Percentiles rank a stretch among this genome's conserved stretches.
Conservation (phyloP, 371 early-diverging fungal species). For the Apophysomyces sp. region DNA sequence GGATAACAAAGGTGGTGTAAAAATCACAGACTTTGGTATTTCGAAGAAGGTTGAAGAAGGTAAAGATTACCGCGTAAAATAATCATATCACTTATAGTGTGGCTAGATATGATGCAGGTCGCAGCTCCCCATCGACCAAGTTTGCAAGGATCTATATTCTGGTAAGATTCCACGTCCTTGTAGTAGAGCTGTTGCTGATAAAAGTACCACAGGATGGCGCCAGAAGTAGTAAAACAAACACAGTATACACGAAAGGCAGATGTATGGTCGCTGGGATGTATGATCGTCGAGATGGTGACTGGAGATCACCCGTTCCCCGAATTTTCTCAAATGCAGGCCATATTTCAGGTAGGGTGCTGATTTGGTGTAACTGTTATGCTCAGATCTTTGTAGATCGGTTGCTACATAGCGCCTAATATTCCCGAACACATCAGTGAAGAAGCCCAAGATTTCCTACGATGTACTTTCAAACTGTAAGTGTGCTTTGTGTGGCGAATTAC, state of each 20-base stretch:
- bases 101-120: slow-evolving; percentile 26
- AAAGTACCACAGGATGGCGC: slow-evolving; percentile 75
- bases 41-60: slow-evolving; percentile 91
- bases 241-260: slow-evolving; percentile 83
- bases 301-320: slow-evolving; percentile 94
- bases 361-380: not conserved
- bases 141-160: slow-evolving; percentile 85
- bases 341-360: slow-evolving; percentile 62
- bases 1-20: slow-evolving; percentile 89
- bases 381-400: slow-evolving; percentile 63
- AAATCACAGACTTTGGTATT: slow-evolving; percentile 99
- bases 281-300: slow-evolving; percentile 96
- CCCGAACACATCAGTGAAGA: slow-evolving; percentile 71
- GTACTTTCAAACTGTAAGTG: slow-evolving; percentile 74
- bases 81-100: not conserved
- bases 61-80: slow-evolving; percentile 18
- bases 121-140: slow-evolving; percentile 64
- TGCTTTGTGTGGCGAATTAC: not conserved
- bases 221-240: slow-evolving; percentile 87
- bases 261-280: slow-evolving; percentile 90
- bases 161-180: slow-evolving; percentile 21
- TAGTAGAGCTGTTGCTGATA: not conserved
- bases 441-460: slow-evolving; percentile 76
- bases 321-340: slow-evolving; percentile 89
- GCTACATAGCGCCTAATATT: slow-evolving; percentile 76